Conservation (phyloP, 495 filamentous ascomycete genomes). For the Hypoxylon fragiforme region DNA sequence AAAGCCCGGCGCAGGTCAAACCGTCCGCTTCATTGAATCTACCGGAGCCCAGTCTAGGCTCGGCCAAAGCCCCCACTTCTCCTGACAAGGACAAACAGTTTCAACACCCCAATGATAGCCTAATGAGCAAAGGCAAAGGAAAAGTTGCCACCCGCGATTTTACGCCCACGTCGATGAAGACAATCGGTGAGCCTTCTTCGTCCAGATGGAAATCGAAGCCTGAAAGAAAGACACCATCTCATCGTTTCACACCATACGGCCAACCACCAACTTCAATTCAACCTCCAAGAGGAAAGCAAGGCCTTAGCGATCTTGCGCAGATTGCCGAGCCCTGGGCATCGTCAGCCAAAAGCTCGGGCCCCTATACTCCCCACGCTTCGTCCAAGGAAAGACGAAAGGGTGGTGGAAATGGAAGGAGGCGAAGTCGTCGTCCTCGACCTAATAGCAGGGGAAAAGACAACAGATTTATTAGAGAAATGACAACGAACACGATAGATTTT, state of each 20-base stretch:
- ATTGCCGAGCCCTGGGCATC: neutral
- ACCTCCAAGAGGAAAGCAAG: neutral
- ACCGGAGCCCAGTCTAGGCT: neutral
- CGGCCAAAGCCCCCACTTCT: neutral
- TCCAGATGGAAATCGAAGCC: neutral
- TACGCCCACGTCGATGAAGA: neutral
- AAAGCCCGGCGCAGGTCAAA: neutral
- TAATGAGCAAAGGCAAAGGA: neutral
- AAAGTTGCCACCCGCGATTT: neutral
- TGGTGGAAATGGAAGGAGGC: neutral
- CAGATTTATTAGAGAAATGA: constrained; percentile 10
- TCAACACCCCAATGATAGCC: neutral
- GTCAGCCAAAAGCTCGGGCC: neutral
- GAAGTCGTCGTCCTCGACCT: neutral
- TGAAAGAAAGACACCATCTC: neutral
- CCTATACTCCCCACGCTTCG: neutral
- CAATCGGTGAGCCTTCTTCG: neutral
- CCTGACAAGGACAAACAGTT: neutral
- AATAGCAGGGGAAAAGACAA: neutral
- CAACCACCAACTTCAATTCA: neutral
- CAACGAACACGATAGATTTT: constrained; percentile 9
- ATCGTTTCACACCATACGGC: neutral
- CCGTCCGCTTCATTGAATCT: neutral
- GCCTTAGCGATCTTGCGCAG: neutral
- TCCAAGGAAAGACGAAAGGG: neutral